Conservation (phyloP, 768 basidiomycete species). For the Phylloporus scabripes region DNA sequence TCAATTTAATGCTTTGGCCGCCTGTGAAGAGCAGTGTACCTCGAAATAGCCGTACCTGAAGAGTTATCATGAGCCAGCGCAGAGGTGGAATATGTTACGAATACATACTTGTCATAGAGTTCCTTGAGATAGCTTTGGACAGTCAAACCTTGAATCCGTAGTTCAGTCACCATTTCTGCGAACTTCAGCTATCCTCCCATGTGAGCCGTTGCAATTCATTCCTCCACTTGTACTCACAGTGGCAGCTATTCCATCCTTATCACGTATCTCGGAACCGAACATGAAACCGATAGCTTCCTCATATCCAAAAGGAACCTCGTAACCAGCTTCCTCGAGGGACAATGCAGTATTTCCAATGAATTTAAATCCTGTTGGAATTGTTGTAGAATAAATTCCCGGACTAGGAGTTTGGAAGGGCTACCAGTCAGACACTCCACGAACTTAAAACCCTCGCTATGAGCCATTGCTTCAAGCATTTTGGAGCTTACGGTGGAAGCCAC, state of each 20-base stretch:
- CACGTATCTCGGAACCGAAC: slow-evolving; percentile 73
- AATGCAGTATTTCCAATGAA: slow-evolving; percentile 83
- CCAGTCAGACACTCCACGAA: slow-evolving; percentile 86
- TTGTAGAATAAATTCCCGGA: background rate
- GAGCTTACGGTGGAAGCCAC: slow-evolving; percentile 88
- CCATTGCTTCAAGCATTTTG: slow-evolving; percentile 82
- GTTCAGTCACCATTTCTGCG: slow-evolving; percentile 54
- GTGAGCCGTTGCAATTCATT: slow-evolving; percentile 2
- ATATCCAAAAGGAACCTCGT: slow-evolving; percentile 75
- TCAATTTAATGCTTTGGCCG: slow-evolving; percentile 1
- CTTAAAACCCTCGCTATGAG: slow-evolving; percentile 68
- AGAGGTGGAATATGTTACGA: background rate
- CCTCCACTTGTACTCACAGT: slow-evolving; percentile 40
- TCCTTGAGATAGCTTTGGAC: slow-evolving; percentile 54
- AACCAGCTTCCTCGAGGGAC: slow-evolving; percentile 57
- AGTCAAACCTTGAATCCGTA: slow-evolving; percentile 48
- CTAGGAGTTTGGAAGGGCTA: slow-evolving; percentile 18
- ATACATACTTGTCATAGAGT: slow-evolving; percentile 53
- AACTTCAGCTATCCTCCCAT: slow-evolving; percentile 48
- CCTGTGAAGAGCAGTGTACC: slow-evolving; percentile 31
- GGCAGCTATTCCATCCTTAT: slow-evolving; percentile 86
- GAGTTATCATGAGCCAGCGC: slow-evolving; percentile 1
- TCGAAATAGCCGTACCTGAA: slow-evolving; percentile 74
- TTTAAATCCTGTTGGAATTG: slow-evolving; percentile 64
- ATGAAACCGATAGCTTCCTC: slow-evolving; percentile 93